phyloP scores from a whole-genome alignment of 2,329 filamentous ascomycete genomes.

The Pyrenophora teres region DNA sequence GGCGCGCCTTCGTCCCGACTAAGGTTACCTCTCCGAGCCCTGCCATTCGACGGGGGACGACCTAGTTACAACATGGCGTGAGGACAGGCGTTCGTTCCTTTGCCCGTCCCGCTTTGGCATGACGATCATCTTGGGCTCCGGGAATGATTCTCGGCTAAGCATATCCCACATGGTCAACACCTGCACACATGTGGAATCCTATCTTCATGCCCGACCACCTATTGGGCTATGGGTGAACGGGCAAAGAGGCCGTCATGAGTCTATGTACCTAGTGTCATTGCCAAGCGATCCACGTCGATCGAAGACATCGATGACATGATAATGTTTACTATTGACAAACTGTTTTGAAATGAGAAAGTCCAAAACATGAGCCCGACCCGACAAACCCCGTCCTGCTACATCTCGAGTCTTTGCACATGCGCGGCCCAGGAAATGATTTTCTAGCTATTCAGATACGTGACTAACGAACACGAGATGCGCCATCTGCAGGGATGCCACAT shows the following conservation, averaged over 20 bases:
- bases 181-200: not conserved
- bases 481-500: not conserved
- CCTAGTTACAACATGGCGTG: slow-evolving; percentile 1
- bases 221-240: not conserved
- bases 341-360: no score
- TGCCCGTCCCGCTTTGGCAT: slow-evolving; percentile 1
- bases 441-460: not conserved
- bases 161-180: not conserved
- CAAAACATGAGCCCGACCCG: not conserved
- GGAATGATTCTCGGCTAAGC: not conserved
- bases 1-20: slow-evolving; percentile 8
- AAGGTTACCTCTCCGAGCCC: slow-evolving; percentile 19
- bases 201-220: not conserved
- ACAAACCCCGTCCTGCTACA: not conserved
- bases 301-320: not conserved
- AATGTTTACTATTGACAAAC: not conserved
- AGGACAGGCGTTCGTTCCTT: not conserved
- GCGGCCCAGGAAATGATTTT: no score
- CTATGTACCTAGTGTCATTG: not conserved
- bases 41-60: slow-evolving; percentile 18
- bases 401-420: not conserved
- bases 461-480: not conserved
- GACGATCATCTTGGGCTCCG: slow-evolving; percentile 4
- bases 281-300: not conserved
- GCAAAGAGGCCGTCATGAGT: not conserved